Evolutionary conservation across 352 stramenopile species (phyloP), one percentile per base, ranked within the genome.

Genomic region (Saprolegnia parasitica): DNA sequence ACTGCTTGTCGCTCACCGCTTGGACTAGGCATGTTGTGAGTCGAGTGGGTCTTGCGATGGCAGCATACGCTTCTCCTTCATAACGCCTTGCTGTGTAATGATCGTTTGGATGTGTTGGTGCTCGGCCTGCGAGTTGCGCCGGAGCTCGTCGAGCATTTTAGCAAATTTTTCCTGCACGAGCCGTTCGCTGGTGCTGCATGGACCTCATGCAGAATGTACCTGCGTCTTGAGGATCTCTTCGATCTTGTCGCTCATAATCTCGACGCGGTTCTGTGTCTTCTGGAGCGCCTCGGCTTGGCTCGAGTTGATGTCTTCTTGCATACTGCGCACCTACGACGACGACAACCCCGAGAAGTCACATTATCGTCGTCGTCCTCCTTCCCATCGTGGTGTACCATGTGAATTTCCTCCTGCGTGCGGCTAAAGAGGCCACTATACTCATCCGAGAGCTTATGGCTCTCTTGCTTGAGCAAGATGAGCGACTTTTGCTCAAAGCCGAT

Each of bases 261-360:
- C 42, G 26, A 70, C 55, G 45, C 55, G 54, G 29, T 52, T 70
- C 21, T 70, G 63, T 8, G 23, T 61, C 1, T 52, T 70, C 29
- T 70, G 63, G 32, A 70, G 15, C 4, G 63, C 5, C 52, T 94
- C 86, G 4, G 81, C 83, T 49, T 84, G 81, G 23, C 76, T 78
- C 29, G 83, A 91, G 73, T 94, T 94, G 68, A 94, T 84, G 35
- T 94, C 84, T 56, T 94, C 86, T 46, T 94, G 86, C n/a, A 52
- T 40, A 29, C 63, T 70, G 21, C 63, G 45, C 24, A 70, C 63
- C 63, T 70, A 62, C 0, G 32, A 58, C 8, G 52, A 8, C 8
- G 8, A 15, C 16, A 8, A 39, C 16, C 8, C 52, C 32, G 32
- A 52, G 15, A 23, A 57, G 18, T 65, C 57, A 65, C 10, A 0